Conservation (phyloP, 2,329 filamentous ascomycete species). For the Sphaerostilbella broomeana region DNA sequence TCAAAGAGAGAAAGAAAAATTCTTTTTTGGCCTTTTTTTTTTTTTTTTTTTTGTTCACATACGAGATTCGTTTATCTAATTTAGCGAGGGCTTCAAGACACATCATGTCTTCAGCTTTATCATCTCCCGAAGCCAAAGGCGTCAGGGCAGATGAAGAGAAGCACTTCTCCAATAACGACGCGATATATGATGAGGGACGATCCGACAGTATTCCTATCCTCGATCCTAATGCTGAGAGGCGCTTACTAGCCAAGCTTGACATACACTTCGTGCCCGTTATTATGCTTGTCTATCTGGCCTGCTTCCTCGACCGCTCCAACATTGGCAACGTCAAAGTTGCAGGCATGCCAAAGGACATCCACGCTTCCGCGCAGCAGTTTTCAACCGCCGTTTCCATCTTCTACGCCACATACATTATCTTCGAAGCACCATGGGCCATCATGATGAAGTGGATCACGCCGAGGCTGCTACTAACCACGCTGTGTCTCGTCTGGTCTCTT, state of each 20-base stretch:
- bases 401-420: conserved; percentile 26
- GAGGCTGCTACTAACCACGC: conserved; percentile 23
- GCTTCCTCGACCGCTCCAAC: conserved; percentile 49
- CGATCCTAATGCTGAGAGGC: conserved; percentile 24
- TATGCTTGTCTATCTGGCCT: conserved; percentile 48
- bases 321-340: conserved; percentile 35
- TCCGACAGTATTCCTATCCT: conserved; percentile 16
- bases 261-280: conserved; percentile 36
- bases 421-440: conserved; percentile 27
- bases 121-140: background rate
- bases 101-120: conserved; percentile 1
- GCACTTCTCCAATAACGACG: too few relatives aligned
- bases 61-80: too few relatives aligned
- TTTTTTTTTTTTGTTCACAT: too few relatives aligned
- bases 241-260: conserved; percentile 28
- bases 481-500: conserved; percentile 24
- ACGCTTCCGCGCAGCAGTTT: conserved; percentile 25
- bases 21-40: too few relatives aligned
- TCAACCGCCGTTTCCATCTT: conserved; percentile 28
- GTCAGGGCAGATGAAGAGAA: conserved; percentile 5
- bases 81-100: background rate
- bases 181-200: too few relatives aligned
- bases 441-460: conserved; percentile 28
- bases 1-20: too few relatives aligned
- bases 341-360: conserved; percentile 28